A percentile compares a stretch with the other conserved stretches of the same genome.
phyloP scores from a whole-genome alignment of 257 asterid species.

The Buddleja alternifolia region DNA sequence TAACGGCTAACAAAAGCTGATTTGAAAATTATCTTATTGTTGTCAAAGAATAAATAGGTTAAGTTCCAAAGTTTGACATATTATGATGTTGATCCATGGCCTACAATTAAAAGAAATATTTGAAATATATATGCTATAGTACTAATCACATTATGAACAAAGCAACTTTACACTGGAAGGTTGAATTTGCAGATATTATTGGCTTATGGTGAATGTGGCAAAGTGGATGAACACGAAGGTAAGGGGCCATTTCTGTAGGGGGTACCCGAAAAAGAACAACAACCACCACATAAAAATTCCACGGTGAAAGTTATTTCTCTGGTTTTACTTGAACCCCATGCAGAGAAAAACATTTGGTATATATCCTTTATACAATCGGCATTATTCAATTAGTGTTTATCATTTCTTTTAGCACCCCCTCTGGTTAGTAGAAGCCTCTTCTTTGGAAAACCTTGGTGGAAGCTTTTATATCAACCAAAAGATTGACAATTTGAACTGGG shows the following conservation, averaged over 20 bases:
- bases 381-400: background rate
- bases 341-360: background rate
- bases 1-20: background rate
- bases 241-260: background rate
- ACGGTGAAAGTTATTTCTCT: background rate
- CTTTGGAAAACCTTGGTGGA: background rate
- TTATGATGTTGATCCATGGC: background rate
- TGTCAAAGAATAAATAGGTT: background rate
- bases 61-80: background rate
- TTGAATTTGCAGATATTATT: background rate
- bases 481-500: background rate
- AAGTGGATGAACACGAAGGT: too few species aligned
- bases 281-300: background rate
- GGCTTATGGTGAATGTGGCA: background rate
- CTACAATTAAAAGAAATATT: background rate
- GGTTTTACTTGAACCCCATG: constrained; percentile 3
- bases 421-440: background rate
- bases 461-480: background rate
- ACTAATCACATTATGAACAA: background rate
- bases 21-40: background rate
- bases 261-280: too few species aligned
- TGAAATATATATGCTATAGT: background rate
- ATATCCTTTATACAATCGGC: background rate
- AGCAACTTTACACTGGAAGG: background rate
- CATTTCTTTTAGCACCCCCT: too few species aligned